Conservation (phyloP, 2,329 filamentous ascomycete genomes). For the Sclerotiophoma versabilis region DNA sequence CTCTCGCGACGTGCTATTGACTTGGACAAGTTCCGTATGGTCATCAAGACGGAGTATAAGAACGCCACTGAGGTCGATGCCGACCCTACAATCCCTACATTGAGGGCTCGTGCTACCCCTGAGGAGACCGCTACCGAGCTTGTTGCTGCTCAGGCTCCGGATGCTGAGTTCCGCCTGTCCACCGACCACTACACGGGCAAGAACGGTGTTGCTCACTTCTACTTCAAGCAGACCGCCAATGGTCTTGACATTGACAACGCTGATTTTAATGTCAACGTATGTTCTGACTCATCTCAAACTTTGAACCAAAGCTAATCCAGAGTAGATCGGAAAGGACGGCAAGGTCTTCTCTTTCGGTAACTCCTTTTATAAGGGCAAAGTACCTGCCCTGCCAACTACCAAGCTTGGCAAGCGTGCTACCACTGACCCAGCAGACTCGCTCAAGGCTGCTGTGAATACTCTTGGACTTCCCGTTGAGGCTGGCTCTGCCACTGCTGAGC, state of each 20-base stretch:
- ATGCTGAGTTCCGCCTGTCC: slow-evolving; percentile 18
- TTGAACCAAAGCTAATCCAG: background rate
- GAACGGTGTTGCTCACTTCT: slow-evolving; percentile 63
- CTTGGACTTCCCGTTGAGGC: slow-evolving; percentile 52
- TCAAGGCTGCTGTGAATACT: slow-evolving; percentile 49
- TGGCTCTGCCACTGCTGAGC: slow-evolving; percentile 41
- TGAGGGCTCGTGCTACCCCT: slow-evolving; percentile 17
- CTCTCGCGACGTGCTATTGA: slow-evolving; percentile 37
- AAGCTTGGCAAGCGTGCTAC: slow-evolving; percentile 33
- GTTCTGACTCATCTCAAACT: slow-evolving; percentile 26
- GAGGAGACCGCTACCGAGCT: slow-evolving; percentile 20
- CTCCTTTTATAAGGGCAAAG: slow-evolving; percentile 55
- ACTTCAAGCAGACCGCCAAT: slow-evolving; percentile 65
- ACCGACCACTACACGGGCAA: slow-evolving; percentile 41
- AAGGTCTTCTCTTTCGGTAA: slow-evolving; percentile 66
- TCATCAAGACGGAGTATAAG: slow-evolving; percentile 34
- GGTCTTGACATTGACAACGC: slow-evolving; percentile 66
- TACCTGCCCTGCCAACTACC: slow-evolving; percentile 42
- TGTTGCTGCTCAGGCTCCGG: slow-evolving; percentile 11
- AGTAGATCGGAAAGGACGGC: slow-evolving; percentile 60
- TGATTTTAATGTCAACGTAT: slow-evolving; percentile 66
- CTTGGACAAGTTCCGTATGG: slow-evolving; percentile 42
- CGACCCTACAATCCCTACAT: slow-evolving; percentile 16
- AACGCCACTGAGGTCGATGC: slow-evolving; percentile 23
- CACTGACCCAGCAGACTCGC: slow-evolving; percentile 52